Base-by-base conservation (phyloP, 345 rosid species). In the Hirschfeldia incana region DNA sequence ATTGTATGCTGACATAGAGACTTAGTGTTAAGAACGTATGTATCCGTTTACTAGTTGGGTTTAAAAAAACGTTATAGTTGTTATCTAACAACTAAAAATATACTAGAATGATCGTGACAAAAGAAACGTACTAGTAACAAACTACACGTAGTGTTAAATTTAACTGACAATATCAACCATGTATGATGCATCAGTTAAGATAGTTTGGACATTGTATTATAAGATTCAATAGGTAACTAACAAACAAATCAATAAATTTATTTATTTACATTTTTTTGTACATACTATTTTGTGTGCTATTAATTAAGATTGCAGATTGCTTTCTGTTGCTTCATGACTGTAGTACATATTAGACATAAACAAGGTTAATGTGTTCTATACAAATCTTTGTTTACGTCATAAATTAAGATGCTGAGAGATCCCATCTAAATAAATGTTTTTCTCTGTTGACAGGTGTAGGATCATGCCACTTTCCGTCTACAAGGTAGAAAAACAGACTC, bases 391-490 rank as follows among this genome's bases (percentile, higher is more conserved):
- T 5, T 61, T 78, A 1, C 8, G 17, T 29, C 53, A 72, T 8
- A 33, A 33, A 34, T 4, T 11, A 17, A 66, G 26, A 55, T 39
- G 67, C 17, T 10, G 46, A 71, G 65, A 39, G 16, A 65, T 8
- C 1, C 33, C 15, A 55, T 39, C 4, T 39, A 73, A 44, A 44
- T 65, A 27, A 72, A 17, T 6, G 4, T 26, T 39, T 66, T 9
- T 33, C 13, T 55, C 17, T 75, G 11, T 69, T 44, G 34, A 34
- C 77, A 81, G 81, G 84, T 81, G 8, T 76, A 16, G 84, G 81
- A 72, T 71, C 84, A 49, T 81, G 84, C 75, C 84, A 51, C 17
- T 81, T 76, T 39, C 81, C 84, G 2, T 76, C 84, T 61, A 81
- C 84, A 29, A 81, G 81, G 84, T 81, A 30, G 0, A 61, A 59